A percentile compares a stretch with the other conserved stretches of the same genome.
These are phyloP conservation scores for Cercospora nicotianae DNA, from an alignment of 2,329 filamentous ascomycete species.

Conservation along the genomic window DNA sequence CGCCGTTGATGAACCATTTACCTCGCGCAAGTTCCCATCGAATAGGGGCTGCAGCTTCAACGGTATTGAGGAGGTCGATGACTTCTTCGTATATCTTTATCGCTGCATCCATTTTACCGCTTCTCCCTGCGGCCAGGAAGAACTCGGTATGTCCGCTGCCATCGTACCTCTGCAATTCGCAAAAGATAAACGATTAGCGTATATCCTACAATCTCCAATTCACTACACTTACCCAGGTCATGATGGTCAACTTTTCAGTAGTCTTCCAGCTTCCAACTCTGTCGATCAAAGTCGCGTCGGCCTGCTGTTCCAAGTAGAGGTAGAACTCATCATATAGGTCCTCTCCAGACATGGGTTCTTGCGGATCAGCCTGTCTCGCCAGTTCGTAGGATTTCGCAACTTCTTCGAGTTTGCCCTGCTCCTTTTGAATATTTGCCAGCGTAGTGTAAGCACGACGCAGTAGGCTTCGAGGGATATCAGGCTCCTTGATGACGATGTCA, in stretches of 20 bases:
- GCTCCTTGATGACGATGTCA: neutral
- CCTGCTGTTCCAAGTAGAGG: conserved; percentile 3
- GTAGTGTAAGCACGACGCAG: conserved; percentile 1
- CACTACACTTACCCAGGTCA: neutral
- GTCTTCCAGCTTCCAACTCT: conserved; percentile 7
- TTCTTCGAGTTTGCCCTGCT: neutral
- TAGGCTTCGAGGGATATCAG: neutral
- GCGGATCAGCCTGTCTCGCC: conserved; percentile 5
- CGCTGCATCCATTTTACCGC: neutral
- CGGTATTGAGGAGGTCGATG: conserved; percentile 7
- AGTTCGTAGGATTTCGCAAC: conserved; percentile 3
- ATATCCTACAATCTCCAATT: neutral
- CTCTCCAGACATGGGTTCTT: conserved; percentile 11
- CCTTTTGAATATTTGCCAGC: conserved; percentile 10
- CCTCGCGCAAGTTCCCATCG: conserved; percentile 7
- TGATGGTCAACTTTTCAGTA: conserved; percentile 9
- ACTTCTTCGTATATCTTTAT: conserved; percentile 9
- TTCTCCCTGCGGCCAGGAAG: neutral
- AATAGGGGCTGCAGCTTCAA: conserved; percentile 2
- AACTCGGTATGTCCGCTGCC: conserved; percentile 2
- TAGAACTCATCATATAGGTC: conserved; percentile 7
- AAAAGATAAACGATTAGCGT: neutral
- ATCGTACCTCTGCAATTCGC: neutral
- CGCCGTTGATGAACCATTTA: conserved; percentile 6
- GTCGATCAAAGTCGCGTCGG: conserved; percentile 7